These are phyloP conservation scores for Sporothrix schenckii DNA, from an alignment of 2,329 filamentous ascomycete genomes.

Conservation along the genomic window DNA sequence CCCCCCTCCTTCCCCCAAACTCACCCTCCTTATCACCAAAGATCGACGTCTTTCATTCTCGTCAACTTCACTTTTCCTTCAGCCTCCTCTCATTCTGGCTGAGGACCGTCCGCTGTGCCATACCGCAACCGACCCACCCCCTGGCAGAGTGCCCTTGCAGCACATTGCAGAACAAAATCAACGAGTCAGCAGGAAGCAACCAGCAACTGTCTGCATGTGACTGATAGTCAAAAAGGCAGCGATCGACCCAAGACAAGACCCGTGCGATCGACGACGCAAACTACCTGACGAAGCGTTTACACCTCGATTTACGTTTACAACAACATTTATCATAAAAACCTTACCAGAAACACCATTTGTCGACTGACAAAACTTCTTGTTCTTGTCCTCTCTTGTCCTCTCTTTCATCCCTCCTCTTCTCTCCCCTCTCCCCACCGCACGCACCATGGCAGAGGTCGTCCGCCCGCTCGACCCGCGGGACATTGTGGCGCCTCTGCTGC, in stretches of 20 bases:
- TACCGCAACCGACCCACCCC: background rate
- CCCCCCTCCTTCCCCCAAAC: background rate
- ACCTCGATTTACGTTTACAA: background rate
- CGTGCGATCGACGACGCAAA: constrained; percentile 20
- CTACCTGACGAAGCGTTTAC: background rate
- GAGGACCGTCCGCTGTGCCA: background rate
- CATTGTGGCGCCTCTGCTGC: constrained; percentile 60
- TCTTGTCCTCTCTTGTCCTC: background rate
- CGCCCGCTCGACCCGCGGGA: constrained; percentile 51
- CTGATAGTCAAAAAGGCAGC: background rate
- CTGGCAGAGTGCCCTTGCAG: constrained; percentile 1
- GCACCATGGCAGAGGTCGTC: constrained; percentile 40
- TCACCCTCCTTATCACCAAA: no score
- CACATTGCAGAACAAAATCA: background rate
- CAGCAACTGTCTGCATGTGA: constrained; percentile 25
- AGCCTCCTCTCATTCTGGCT: background rate
- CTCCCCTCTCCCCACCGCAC: background rate
- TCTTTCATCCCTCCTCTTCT: background rate
- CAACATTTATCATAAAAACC: no score
- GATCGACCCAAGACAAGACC: constrained; percentile 15
- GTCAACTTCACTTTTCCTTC: background rate
- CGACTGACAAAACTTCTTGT: background rate
- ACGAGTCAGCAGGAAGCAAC: constrained; percentile 11
- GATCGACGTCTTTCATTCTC: background rate
- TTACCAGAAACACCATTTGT: background rate